Base-by-base conservation (phyloP, 2,329 filamentous ascomycete species). In the Fusarium subtropicale region DNA sequence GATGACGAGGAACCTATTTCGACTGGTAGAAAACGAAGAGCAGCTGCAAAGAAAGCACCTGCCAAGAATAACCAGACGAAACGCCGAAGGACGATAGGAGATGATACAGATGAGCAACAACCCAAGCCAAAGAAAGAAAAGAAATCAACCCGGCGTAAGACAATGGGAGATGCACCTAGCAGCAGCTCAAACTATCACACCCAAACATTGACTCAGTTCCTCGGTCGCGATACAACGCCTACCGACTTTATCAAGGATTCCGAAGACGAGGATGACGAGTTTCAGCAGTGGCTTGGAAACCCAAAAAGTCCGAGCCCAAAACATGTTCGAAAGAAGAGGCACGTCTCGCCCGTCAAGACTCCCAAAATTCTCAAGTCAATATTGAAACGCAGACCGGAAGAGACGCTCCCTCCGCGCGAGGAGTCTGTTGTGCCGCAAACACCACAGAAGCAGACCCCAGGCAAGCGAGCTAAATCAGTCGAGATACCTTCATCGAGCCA, bases 401-500 rank as follows among this genome's bases (percentile, higher is more conserved):
- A 56, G 28, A 30, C 33, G 5, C 42, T 34, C 16, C 51, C 53
- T n/a, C 50, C 15, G 7, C 76, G 77, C 4, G 75, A 80, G 38
- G 74, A 75, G 24, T 79, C 80, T 1, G 63, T 79, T n/a, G 74
- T 81, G 8, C 82, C 82, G 1, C 80, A 83, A 60, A 85, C 83
- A 8, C 83, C 83, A 0, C 65, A 66, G 15, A 66, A 66, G 39
- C 80, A 83, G 58, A 85, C 83, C 4, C 83, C 83, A 0, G 58
- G 68, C 2, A 78, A 78, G 52, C 73, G 67, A 12, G 58, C 54
- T 52, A 59, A 56, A 20, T 77, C 76, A 36, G 70, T 78, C 3
- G 82, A 84, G 64, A 81, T 85, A 9, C 83, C 83, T 3, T 83
- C 82, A 1, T 85, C 84, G 2, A 74, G 68, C 18, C 73, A 72